These are phyloP conservation scores for Ramalina intermedia DNA, from an alignment of 495 filamentous ascomycete genomes.

Conservation along the genomic window DNA sequence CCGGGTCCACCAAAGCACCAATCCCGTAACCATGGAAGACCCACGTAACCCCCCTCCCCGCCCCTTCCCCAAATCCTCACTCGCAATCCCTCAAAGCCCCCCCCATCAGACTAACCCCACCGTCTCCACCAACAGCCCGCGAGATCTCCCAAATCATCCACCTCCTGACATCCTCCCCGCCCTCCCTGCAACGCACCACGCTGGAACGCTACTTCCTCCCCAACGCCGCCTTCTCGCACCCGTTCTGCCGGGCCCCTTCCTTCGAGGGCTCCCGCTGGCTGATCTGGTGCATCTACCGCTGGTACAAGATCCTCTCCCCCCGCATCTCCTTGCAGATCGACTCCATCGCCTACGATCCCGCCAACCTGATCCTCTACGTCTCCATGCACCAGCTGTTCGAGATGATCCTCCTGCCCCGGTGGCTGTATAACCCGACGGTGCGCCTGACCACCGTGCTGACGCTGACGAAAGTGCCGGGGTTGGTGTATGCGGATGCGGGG, in stretches of 20 bases:
- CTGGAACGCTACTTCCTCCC: conserved; percentile 57
- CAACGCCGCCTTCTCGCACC: conserved; percentile 59
- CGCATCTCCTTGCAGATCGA: conserved; percentile 54
- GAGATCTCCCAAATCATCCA: conserved; percentile 52
- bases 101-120: conserved; percentile 11
- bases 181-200: conserved; percentile 43
- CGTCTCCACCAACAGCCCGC: conserved; percentile 24
- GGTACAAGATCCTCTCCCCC: conserved; percentile 76
- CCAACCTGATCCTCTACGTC: conserved; percentile 51
- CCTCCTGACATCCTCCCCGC: conserved; percentile 48
- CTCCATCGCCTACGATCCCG: conserved; percentile 55
- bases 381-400: conserved; percentile 56
- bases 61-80: background rate
- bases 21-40: background rate
- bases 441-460: conserved; percentile 55
- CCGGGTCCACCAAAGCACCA: too few species aligned
- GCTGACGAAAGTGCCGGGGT: conserved; percentile 22
- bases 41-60: background rate
- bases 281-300: conserved; percentile 59
- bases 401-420: conserved; percentile 54
- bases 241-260: conserved; percentile 60
- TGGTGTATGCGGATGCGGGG: too few species aligned
- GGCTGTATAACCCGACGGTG: conserved; percentile 36
- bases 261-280: conserved; percentile 41
- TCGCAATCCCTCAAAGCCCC: background rate